phyloP scores from a whole-genome alignment of 2,329 filamentous ascomycete species.

The Pyrenochaeta sp. region DNA sequence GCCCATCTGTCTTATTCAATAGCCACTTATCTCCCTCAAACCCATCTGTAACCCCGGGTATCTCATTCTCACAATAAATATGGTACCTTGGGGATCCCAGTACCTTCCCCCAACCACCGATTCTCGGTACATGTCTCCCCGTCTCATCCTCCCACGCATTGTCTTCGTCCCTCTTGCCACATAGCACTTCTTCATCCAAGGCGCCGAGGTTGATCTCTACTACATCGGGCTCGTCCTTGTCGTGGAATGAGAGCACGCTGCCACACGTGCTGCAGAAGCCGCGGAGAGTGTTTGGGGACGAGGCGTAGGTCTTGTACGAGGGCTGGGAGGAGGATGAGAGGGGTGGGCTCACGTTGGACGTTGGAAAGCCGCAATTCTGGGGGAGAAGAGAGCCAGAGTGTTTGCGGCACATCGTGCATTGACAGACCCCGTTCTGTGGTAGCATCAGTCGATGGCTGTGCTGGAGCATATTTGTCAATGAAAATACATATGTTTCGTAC shows the following conservation, averaged over 20 bases:
- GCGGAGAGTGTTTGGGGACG: conserved; percentile 19
- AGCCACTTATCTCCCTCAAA: conserved; percentile 32
- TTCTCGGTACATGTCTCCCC: conserved; percentile 29
- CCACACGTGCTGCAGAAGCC: conserved; percentile 38
- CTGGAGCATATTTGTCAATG: neutral
- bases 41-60: conserved; percentile 36
- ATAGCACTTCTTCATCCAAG: conserved; percentile 37
- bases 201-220: conserved; percentile 35
- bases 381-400: conserved; percentile 32
- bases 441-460: neutral
- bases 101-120: conserved; percentile 29
- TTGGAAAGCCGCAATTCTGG: conserved; percentile 27
- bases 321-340: conserved; percentile 17
- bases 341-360: conserved; percentile 20
- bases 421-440: conserved; percentile 35
- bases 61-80: conserved; percentile 34
- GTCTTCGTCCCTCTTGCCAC: conserved; percentile 27
- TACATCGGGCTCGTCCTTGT: conserved; percentile 12
- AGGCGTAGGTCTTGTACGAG: conserved; percentile 32
- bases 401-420: conserved; percentile 43
- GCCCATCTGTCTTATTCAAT: conserved; percentile 9
- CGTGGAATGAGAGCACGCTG: conserved; percentile 27
- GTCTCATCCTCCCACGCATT: conserved; percentile 33
- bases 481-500: conserved; percentile 12
- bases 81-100: conserved; percentile 27